These are phyloP conservation scores for Didymella keratinophila DNA, from an alignment of 2,329 filamentous ascomycete genomes.

Conservation along the genomic window DNA sequence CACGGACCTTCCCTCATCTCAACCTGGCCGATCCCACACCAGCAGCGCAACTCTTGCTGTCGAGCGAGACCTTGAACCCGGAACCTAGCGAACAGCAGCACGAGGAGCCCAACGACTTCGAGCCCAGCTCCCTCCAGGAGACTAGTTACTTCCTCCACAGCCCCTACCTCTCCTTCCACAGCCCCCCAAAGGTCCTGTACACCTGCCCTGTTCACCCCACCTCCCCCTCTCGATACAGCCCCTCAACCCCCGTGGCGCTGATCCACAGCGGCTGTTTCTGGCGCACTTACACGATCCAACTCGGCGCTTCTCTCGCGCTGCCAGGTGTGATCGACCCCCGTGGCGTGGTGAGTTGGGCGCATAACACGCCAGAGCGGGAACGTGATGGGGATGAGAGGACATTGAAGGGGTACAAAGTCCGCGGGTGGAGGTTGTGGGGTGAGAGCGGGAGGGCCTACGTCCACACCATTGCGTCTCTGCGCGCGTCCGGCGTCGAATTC, in stretches of 20 bases:
- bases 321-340: constrained; percentile 40
- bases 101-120: no score
- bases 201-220: constrained; percentile 24
- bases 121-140: no score
- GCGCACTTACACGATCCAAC: constrained; percentile 42
- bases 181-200: constrained; percentile 42
- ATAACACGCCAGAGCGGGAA: no score
- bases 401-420: constrained; percentile 43
- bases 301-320: constrained; percentile 28
- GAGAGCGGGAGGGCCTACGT: constrained; percentile 44
- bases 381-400: constrained; percentile 11
- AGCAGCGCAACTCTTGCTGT: no score
- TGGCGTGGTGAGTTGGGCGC: constrained; percentile 36
- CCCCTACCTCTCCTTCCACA: constrained; percentile 42
- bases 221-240: constrained; percentile 4
- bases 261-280: constrained; percentile 41
- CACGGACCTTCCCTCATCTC: no score
- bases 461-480: no score
- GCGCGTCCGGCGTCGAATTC: constrained; percentile 18
- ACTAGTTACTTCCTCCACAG: constrained; percentile 40
- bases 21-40: no score
- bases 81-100: not conserved
- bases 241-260: constrained; percentile 27
- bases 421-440: constrained; percentile 43
- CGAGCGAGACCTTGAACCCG: no score